Conservation (phyloP, 2,329 filamentous ascomycete species). For the Davidsoniella eucalypti region DNA sequence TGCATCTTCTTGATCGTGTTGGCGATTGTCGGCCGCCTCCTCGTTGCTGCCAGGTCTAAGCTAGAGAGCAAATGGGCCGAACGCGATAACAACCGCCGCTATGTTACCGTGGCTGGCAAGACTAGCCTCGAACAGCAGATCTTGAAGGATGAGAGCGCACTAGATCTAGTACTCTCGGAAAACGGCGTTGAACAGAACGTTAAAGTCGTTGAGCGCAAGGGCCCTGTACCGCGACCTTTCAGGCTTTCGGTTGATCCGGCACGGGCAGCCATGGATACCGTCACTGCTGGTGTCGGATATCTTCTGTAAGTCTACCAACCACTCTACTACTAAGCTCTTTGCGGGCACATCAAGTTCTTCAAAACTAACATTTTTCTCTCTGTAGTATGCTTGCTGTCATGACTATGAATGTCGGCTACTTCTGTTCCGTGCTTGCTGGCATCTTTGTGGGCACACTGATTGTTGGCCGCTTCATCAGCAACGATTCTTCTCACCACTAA, state of each 20-base stretch:
- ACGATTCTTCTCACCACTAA: constrained; percentile 2
- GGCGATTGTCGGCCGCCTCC: constrained; percentile 47
- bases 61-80: constrained; percentile 50
- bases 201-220: constrained; percentile 47
- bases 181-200: constrained; percentile 73
- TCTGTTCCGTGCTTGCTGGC: constrained; percentile 60
- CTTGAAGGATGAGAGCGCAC: constrained; percentile 41
- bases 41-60: constrained; percentile 56
- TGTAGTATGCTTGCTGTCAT: constrained; percentile 83
- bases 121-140: constrained; percentile 41
- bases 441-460: constrained; percentile 75
- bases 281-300: constrained; percentile 65
- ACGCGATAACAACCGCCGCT: constrained; percentile 55
- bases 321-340: constrained; percentile 1
- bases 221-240: constrained; percentile 48
- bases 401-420: constrained; percentile 78
- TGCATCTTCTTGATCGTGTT: constrained; percentile 83
- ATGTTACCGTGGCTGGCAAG: constrained; percentile 55
- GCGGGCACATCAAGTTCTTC: not conserved
- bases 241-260: constrained; percentile 65
- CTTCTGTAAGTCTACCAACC: constrained; percentile 50
- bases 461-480: constrained; percentile 47
- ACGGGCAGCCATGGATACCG: constrained; percentile 51
- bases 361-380: constrained; percentile 4
- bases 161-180: constrained; percentile 50